Percentiles rank a stretch among this genome's conserved stretches.
Conservation (phyloP, 2,329 filamentous ascomycete genomes). For the Huntiella bhutanensis region DNA sequence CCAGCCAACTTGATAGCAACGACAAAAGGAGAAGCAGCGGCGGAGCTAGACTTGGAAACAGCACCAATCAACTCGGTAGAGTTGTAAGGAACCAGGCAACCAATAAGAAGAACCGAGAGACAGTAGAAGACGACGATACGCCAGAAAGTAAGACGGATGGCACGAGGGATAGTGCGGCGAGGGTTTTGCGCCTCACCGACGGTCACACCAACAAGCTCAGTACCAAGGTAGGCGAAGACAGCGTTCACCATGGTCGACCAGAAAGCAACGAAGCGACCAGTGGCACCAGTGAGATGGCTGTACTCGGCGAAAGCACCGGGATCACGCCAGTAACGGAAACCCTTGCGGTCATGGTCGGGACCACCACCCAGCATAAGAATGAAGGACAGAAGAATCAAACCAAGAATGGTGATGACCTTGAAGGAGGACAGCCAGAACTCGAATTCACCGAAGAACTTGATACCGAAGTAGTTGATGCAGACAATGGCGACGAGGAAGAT, state of each 20-base stretch:
- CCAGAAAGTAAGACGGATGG: constrained; percentile 65
- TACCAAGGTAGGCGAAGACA: constrained; percentile 62
- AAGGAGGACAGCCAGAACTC: constrained; percentile 45
- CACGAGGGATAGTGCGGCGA: constrained; percentile 54
- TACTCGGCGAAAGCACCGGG: constrained; percentile 37
- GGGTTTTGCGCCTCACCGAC: constrained; percentile 67
- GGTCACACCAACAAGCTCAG: constrained; percentile 59
- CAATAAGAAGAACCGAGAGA: constrained; percentile 52
- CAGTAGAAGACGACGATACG: constrained; percentile 69
- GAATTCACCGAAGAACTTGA: constrained; percentile 49
- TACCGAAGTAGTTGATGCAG: constrained; percentile 49
- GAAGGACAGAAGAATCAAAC: constrained; percentile 45
- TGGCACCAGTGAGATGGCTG: constrained; percentile 20
- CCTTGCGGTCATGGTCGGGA: constrained; percentile 39
- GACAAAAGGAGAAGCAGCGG: constrained; percentile 55
- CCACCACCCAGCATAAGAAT: constrained; percentile 47
- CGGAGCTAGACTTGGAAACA: constrained; percentile 25
- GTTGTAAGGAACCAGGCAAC: constrained; percentile 61
- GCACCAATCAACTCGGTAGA: constrained; percentile 38
- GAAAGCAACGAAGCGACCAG: constrained; percentile 40
- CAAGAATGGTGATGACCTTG: constrained; percentile 49
- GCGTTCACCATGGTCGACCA: constrained; percentile 59
- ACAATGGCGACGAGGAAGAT: constrained; percentile 46
- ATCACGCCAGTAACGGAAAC: constrained; percentile 47
- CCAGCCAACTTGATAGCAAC: constrained; percentile 48